A percentile compares a stretch with the other conserved stretches of the same genome.
Evolutionary conservation across 78 protist species (phyloP).

Genomic region (Polysphondylium violaceum): DNA sequence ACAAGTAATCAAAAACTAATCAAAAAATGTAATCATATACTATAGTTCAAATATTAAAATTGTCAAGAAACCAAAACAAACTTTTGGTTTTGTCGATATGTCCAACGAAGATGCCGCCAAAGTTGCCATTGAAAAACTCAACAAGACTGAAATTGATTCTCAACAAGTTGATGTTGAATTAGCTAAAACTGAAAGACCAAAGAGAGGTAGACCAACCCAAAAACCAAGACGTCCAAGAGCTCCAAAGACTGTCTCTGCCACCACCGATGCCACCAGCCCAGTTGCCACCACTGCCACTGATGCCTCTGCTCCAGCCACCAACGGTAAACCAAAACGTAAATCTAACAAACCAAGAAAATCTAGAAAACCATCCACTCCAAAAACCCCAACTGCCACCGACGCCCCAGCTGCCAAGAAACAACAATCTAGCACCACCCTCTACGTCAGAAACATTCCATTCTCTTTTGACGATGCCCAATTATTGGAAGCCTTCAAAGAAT

Average conservation of each 20-base stretch:
- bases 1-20: background rate
- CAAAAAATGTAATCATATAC: background rate
- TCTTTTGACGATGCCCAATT: constrained; percentile 54
- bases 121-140: constrained; percentile 70
- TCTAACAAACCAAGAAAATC: background rate
- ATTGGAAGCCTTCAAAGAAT: constrained; percentile 69
- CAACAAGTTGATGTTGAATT: constrained; percentile 79
- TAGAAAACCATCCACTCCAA: constrained; percentile 17
- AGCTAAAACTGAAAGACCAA: no score
- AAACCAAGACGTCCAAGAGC: background rate
- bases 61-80: constrained; percentile 43
- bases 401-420: constrained; percentile 40
- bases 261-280: background rate
- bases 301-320: constrained; percentile 54
- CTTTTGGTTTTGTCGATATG: constrained; percentile 88
- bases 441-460: constrained; percentile 84
- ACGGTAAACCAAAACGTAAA: no score
- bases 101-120: constrained; percentile 72
- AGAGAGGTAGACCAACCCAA: constrained; percentile 30
- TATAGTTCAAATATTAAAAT: constrained; percentile 73
- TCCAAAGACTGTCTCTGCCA: background rate
- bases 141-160: constrained; percentile 79
- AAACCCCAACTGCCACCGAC: background rate
- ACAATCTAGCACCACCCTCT: constrained; percentile 76
- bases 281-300: constrained; percentile 5